phyloP scores from a whole-genome alignment of 2,329 filamentous ascomycete genomes.

The Trichoderma pleuroti region DNA sequence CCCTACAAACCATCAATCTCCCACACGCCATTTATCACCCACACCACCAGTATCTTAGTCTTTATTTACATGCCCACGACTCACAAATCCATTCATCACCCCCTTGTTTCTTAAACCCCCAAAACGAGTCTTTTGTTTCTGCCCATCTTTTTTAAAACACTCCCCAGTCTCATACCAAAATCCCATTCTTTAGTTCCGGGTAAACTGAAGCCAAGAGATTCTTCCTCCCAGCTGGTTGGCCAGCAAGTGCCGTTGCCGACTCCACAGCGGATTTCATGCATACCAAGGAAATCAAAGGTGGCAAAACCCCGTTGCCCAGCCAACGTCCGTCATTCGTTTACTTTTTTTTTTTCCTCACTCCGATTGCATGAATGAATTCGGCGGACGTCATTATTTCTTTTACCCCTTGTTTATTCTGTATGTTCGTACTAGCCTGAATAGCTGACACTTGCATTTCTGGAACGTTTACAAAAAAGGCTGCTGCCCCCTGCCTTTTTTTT shows the following conservation, averaged over 20 bases:
- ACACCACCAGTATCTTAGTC: not conserved
- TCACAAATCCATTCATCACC: not conserved
- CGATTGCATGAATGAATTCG: not conserved
- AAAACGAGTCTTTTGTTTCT: not conserved
- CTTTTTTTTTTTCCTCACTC: not conserved
- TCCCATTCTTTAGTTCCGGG: not conserved
- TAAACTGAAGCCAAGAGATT: not conserved
- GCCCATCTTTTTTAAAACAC: not conserved
- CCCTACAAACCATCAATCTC: not conserved
- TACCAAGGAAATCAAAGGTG: not conserved
- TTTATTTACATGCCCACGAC: not conserved
- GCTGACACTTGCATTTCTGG: not conserved
- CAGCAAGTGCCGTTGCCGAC: conserved; percentile 2
- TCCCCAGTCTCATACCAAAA: not conserved
- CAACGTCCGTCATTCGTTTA: conserved; percentile 15
- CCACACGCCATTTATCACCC: not conserved
- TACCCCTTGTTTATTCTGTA: not conserved
- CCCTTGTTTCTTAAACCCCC: not conserved
- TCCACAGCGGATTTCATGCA: conserved; percentile 12
- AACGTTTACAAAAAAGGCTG: conserved; percentile 4
- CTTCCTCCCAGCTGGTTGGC: not conserved
- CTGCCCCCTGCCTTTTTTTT: not conserved
- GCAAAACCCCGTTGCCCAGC: not conserved
- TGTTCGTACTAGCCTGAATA: not conserved
- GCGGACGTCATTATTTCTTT: conserved; percentile 2